A percentile compares a stretch with the other conserved stretches of the same genome.
phyloP scores from a whole-genome alignment of 2,329 filamentous ascomycete genomes.

The Verticillium tricorpus region DNA sequence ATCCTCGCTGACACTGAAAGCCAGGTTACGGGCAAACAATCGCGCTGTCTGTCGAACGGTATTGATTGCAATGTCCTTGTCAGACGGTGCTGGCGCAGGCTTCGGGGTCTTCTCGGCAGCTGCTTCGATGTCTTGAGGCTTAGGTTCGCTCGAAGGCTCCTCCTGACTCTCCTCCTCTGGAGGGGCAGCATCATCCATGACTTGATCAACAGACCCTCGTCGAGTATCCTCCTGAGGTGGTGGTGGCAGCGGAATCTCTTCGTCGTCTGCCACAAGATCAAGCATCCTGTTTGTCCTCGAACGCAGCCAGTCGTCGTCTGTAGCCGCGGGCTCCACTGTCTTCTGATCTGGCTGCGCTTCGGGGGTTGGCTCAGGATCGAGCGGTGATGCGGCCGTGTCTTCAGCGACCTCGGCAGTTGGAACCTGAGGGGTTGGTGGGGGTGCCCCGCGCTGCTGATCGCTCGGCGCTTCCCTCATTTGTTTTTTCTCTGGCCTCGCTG shows the following conservation, averaged over 20 bases:
- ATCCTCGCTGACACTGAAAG: slow-evolving; percentile 73
- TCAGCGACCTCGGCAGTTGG: slow-evolving; percentile 2
- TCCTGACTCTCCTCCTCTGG: slow-evolving; percentile 5
- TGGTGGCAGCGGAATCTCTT: slow-evolving; percentile 26
- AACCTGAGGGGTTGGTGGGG: neutral
- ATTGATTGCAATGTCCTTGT: slow-evolving; percentile 43
- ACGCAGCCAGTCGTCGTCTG: slow-evolving; percentile 88
- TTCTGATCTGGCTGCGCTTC: slow-evolving; percentile 6
- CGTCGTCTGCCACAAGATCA: slow-evolving; percentile 75
- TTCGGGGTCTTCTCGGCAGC: slow-evolving; percentile 16
- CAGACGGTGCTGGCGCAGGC: slow-evolving; percentile 5
- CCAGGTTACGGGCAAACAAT: slow-evolving; percentile 84
- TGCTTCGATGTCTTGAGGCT: slow-evolving; percentile 20
- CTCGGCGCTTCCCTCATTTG: slow-evolving; percentile 14
- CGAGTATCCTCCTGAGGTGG: slow-evolving; percentile 14
- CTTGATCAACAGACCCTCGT: slow-evolving; percentile 10
- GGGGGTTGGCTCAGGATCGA: slow-evolving; percentile 1
- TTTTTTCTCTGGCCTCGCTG: slow-evolving; percentile 46
- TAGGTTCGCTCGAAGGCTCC: neutral
- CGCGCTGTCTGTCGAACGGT: slow-evolving; percentile 69
- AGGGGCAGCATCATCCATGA: slow-evolving; percentile 3
- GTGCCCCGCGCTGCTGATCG: neutral
- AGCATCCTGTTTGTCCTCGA: slow-evolving; percentile 82
- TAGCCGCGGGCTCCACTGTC: slow-evolving; percentile 31
- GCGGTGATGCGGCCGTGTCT: neutral